Conservation (phyloP, 306 rosid species). For the Biancaea sappan region DNA sequence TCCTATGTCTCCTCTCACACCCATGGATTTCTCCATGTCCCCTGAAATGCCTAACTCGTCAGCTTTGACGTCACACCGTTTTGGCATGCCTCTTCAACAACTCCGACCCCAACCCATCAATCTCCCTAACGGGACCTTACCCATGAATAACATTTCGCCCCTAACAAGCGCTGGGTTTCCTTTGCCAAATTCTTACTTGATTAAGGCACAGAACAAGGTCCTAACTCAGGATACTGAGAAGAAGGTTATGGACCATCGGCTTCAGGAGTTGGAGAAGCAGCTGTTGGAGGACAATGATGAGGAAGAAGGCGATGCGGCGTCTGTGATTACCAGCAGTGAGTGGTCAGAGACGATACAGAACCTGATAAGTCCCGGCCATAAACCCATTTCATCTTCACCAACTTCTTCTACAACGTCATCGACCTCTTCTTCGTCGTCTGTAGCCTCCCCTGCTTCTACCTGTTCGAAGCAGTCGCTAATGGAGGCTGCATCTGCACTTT, state of each 20-base stretch:
- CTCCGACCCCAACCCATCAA: constrained; percentile 48
- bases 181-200: constrained; percentile 11
- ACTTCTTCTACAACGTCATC: constrained; percentile 62
- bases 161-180: background rate
- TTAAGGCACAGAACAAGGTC: constrained; percentile 37
- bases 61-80: constrained; percentile 35
- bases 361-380: constrained; percentile 56
- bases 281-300: constrained; percentile 78
- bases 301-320: constrained; percentile 56
- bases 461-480: constrained; percentile 59
- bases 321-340: constrained; percentile 64
- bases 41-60: constrained; percentile 16
- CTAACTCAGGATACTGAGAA: constrained; percentile 43
- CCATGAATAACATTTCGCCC: constrained; percentile 1
- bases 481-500: constrained; percentile 79
- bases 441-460: constrained; percentile 52
- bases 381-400: constrained; percentile 66
- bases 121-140: constrained; percentile 6
- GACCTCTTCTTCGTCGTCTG: constrained; percentile 58
- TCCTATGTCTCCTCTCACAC: constrained; percentile 52
- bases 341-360: constrained; percentile 88
- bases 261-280: constrained; percentile 77
- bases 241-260: constrained; percentile 54
- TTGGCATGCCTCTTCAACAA: constrained; percentile 52
- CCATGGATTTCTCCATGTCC: constrained; percentile 55